Evolutionary conservation across 2,329 filamentous ascomycete species (phyloP).

Genomic region (Fusarium abutilonis): DNA sequence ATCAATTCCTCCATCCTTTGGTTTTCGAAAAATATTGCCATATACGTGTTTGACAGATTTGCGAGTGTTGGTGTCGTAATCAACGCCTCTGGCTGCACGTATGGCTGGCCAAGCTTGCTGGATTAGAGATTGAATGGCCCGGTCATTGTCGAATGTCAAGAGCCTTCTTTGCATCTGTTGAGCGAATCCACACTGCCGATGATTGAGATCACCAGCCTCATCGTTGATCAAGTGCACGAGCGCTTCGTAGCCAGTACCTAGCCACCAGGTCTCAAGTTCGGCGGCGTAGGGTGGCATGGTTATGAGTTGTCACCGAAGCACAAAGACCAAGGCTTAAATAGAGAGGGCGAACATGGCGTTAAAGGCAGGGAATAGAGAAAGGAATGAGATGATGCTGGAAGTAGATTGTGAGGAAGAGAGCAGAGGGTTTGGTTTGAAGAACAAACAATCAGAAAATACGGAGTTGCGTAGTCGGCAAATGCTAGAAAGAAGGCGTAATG

Average conservation of each 20-base stretch:
- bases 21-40: constrained; percentile 43
- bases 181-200: constrained; percentile 49
- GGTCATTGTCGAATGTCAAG: constrained; percentile 47
- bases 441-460: neutral
- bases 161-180: constrained; percentile 47
- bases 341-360: neutral
- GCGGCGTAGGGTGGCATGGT: constrained; percentile 47
- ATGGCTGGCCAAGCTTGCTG: constrained; percentile 34
- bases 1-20: constrained; percentile 46
- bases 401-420: neutral
- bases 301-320: neutral
- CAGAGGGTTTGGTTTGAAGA: constrained; percentile 1
- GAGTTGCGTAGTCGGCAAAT: neutral
- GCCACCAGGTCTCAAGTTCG: constrained; percentile 51
- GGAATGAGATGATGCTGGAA: neutral
- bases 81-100: constrained; percentile 19
- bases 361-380: neutral
- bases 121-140: constrained; percentile 32
- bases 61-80: constrained; percentile 44
- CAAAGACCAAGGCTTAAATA: neutral
- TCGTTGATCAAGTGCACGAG: constrained; percentile 44
- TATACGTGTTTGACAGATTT: constrained; percentile 42
- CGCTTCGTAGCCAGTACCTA: constrained; percentile 39
- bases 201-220: constrained; percentile 24
- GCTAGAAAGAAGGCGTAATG: neutral